These are phyloP conservation scores for Fusarium cicatricum DNA, from an alignment of 2,329 filamentous ascomycete genomes.

Conservation along the genomic window DNA sequence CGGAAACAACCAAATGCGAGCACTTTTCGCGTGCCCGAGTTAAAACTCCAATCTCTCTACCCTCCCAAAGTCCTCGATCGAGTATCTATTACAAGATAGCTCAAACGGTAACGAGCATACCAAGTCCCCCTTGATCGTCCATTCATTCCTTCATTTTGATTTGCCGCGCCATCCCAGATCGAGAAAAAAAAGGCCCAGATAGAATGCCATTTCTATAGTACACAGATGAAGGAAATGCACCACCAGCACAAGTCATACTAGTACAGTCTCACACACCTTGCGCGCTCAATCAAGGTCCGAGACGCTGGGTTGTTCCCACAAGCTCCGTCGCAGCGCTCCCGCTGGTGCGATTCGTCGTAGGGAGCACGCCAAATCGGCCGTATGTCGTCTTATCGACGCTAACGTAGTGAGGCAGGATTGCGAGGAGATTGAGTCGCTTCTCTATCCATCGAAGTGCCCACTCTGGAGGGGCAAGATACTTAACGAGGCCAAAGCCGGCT, in stretches of 20 bases:
- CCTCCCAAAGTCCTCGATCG: neutral
- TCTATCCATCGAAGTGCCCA: constrained; percentile 89
- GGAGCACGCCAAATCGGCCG: constrained; percentile 88
- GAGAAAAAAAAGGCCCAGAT: constrained; percentile 19
- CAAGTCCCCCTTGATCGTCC: constrained; percentile 10
- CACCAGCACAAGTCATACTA: neutral
- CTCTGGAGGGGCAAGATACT: constrained; percentile 89
- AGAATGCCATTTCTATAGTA: constrained; percentile 34
- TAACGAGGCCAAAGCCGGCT: constrained; percentile 89
- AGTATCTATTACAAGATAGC: constrained; percentile 17
- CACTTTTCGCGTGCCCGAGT: neutral
- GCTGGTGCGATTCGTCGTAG: constrained; percentile 57
- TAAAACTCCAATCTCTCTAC: constrained; percentile 4
- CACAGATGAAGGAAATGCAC: constrained; percentile 6
- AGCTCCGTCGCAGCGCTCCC: constrained; percentile 65
- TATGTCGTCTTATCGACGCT: constrained; percentile 97
- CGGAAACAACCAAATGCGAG: neutral
- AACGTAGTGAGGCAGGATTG: constrained; percentile 87
- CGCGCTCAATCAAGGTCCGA: constrained; percentile 66
- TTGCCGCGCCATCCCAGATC: constrained; percentile 16
- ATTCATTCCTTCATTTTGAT: constrained; percentile 24
- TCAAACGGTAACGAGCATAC: neutral
- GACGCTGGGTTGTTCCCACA: constrained; percentile 68
- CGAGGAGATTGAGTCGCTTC: constrained; percentile 84
- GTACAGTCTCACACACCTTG: neutral